phyloP scores from a whole-genome alignment of 1,284 basidiomycete species.

The Boletus smithii region DNA sequence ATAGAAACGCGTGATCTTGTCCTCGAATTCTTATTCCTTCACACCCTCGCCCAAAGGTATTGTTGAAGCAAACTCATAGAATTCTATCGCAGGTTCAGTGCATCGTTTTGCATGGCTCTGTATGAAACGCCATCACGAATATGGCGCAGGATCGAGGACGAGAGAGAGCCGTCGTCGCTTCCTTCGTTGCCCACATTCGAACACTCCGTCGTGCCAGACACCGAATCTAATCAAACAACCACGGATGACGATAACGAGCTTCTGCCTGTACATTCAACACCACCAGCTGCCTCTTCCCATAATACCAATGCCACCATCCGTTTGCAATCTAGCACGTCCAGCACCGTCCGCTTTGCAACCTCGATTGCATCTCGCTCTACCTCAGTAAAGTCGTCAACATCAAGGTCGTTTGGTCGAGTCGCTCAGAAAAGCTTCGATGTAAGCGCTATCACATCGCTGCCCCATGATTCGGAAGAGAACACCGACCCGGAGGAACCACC shows the following conservation, averaged over 20 bases:
- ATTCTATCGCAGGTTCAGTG: slow-evolving; percentile 3
- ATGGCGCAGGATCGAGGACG: slow-evolving; percentile 75
- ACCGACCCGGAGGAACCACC: slow-evolving; percentile 39
- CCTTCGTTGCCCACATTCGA: slow-evolving; percentile 70
- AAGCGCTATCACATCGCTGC: slow-evolving; percentile 54
- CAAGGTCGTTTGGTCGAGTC: slow-evolving; percentile 29
- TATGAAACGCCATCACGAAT: slow-evolving; percentile 78
- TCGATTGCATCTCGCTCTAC: slow-evolving; percentile 57
- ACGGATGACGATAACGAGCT: slow-evolving; percentile 36
- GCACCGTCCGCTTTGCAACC: slow-evolving; percentile 67
- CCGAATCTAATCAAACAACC: slow-evolving; percentile 29
- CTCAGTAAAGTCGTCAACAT: slow-evolving; percentile 39
- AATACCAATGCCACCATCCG: slow-evolving; percentile 46
- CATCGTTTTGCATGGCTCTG: slow-evolving; percentile 43
- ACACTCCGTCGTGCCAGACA: slow-evolving; percentile 45
- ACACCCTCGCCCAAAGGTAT: not conserved
- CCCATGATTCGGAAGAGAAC: slow-evolving; percentile 41
- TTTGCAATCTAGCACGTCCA: slow-evolving; percentile 53
- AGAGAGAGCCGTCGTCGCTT: slow-evolving; percentile 70
- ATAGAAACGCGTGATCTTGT: slow-evolving; percentile 19
- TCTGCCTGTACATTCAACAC: slow-evolving; percentile 63
- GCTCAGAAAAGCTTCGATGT: slow-evolving; percentile 55
- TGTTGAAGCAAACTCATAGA: not conserved
- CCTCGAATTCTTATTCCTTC: not conserved
- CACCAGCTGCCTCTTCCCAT: slow-evolving; percentile 45